These are phyloP conservation scores for Aspergillus homomorphus DNA, from an alignment of 495 filamentous ascomycete species.

Conservation along the genomic window DNA sequence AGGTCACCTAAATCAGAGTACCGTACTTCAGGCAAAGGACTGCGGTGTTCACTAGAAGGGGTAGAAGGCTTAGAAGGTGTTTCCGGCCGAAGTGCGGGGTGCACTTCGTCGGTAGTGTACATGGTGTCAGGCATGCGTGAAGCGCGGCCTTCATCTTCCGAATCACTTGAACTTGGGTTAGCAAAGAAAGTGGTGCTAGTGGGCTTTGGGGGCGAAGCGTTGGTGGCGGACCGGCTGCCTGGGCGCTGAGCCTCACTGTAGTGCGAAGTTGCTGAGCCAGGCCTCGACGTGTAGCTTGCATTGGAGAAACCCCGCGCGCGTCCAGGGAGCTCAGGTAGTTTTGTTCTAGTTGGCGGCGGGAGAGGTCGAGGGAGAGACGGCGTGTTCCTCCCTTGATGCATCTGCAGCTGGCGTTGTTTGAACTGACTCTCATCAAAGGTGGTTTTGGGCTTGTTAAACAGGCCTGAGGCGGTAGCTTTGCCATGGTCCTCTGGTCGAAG, in stretches of 20 bases:
- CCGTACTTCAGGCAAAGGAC: constrained; percentile 40
- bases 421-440: constrained; percentile 84
- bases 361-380: constrained; percentile 36
- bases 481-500: constrained; percentile 75
- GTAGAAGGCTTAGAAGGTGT: constrained; percentile 30
- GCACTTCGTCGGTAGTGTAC: constrained; percentile 32
- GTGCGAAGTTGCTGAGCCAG: constrained; percentile 44
- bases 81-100: constrained; percentile 29
- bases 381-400: constrained; percentile 64
- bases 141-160: constrained; percentile 37
- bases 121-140: constrained; percentile 22
- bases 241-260: constrained; percentile 38
- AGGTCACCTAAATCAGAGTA: constrained; percentile 43
- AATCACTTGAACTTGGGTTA: constrained; percentile 43
- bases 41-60: constrained; percentile 24
- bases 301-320: constrained; percentile 42
- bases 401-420: constrained; percentile 71
- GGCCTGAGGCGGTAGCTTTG: constrained; percentile 80
- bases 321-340: constrained; percentile 27
- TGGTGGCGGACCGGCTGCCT: constrained; percentile 26
- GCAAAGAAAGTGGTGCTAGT: constrained; percentile 42
- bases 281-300: constrained; percentile 42
- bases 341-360: constrained; percentile 31
- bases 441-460: constrained; percentile 75
- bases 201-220: constrained; percentile 31